Conservation (phyloP, 768 basidiomycete species). For the Neoboletus magnificus region DNA sequence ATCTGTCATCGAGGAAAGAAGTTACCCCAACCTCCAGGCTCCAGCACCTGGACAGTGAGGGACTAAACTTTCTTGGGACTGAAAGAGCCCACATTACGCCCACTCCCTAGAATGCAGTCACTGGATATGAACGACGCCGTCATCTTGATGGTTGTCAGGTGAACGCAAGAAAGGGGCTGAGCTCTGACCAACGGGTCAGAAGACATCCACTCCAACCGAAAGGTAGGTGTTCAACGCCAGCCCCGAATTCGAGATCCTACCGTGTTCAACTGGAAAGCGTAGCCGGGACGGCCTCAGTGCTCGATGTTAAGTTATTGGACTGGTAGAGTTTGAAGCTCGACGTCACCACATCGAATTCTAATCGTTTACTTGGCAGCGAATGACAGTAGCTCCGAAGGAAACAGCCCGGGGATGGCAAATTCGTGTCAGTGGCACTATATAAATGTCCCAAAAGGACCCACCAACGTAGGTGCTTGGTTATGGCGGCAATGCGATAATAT, state of each 20-base stretch:
- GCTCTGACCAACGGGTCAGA: slow-evolving; percentile 2
- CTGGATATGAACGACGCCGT: slow-evolving; percentile 1
- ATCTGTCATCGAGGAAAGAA: slow-evolving; percentile 6
- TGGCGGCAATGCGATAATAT: background rate
- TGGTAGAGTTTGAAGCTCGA: background rate
- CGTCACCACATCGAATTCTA: background rate
- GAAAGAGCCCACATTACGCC: background rate
- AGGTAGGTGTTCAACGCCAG: background rate
- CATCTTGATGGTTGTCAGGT: slow-evolving; percentile 23
- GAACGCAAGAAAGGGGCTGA: slow-evolving; percentile 5
- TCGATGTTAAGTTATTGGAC: background rate
- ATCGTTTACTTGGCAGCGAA: background rate
- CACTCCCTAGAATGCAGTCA: background rate
- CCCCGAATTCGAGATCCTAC: background rate
- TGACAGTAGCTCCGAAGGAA: background rate
- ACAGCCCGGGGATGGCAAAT: background rate
- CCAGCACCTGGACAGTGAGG: background rate
- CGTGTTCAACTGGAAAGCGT: background rate
- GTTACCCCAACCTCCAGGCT: background rate
- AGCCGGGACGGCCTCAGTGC: background rate
- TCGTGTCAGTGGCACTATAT: background rate
- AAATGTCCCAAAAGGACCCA: background rate
- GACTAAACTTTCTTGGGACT: background rate
- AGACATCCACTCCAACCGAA: background rate
- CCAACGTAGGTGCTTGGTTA: background rate